Evolutionary conservation across 495 filamentous ascomycete species (phyloP).

Genomic region (Penicillium egyptiacum): DNA sequence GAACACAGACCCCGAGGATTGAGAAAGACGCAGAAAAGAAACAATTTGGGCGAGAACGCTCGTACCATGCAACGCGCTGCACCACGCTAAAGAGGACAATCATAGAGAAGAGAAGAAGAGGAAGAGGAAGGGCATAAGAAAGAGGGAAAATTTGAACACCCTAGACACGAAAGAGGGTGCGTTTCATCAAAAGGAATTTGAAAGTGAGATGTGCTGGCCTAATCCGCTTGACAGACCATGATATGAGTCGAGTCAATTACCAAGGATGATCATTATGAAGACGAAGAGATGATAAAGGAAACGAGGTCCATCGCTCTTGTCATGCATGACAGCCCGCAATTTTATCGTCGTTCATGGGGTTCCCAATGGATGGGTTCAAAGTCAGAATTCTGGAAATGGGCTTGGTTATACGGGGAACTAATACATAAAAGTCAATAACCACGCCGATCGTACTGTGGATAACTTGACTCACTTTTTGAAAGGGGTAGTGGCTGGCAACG

Average conservation of each 20-base stretch:
- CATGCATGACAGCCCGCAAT: neutral
- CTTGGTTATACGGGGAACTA: slow-evolving; percentile 73
- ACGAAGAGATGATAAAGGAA: neutral
- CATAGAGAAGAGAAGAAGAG: slow-evolving; percentile 6
- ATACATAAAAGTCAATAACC: slow-evolving; percentile 51
- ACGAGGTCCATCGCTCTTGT: neutral
- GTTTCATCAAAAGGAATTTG: neutral
- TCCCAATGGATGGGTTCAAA: slow-evolving; percentile 68
- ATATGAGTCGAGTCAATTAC: neutral
- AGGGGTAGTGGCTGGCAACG: slow-evolving; percentile 43
- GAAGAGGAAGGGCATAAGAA: neutral
- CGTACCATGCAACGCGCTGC: slow-evolving; percentile 35
- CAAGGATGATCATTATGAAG: neutral
- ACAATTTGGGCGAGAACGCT: slow-evolving; percentile 28
- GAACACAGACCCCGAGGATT: slow-evolving; percentile 1
- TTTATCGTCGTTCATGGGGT: slow-evolving; percentile 37
- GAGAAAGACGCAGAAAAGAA: slow-evolving; percentile 4
- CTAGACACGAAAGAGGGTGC: neutral
- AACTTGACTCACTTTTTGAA: slow-evolving; percentile 43
- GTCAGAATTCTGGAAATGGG: slow-evolving; percentile 80
- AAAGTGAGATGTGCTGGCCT: neutral
- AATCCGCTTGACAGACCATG: neutral
- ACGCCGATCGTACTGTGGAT: neutral
- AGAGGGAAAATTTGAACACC: neutral
- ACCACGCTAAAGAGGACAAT: slow-evolving; percentile 35